A percentile compares a stretch with the other conserved stretches of the same genome.
These are phyloP conservation scores for Vigna unguiculata DNA, from an alignment of 306 rosid species.

Conservation along the genomic window DNA sequence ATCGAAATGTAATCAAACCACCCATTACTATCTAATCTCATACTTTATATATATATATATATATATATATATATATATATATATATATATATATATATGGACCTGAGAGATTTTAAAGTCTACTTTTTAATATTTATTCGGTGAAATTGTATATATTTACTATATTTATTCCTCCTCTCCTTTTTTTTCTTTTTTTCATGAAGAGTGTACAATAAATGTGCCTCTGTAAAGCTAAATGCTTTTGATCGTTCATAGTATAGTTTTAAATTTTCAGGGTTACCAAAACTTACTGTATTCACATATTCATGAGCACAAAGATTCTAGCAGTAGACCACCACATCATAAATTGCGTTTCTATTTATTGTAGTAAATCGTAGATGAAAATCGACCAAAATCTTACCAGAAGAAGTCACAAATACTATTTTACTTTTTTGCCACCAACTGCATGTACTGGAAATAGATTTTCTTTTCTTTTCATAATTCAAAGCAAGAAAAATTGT, in stretches of 20 bases:
- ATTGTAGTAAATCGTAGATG: conserved; percentile 8
- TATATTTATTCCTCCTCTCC: too few species aligned
- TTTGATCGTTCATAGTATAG: neutral
- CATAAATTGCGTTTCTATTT: neutral
- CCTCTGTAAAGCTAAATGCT: neutral
- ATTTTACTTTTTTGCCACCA: neutral
- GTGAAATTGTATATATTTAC: too few species aligned
- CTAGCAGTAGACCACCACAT: conserved; percentile 15
- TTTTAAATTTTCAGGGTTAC: neutral
- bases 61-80: too few species aligned
- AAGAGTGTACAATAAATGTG: too few species aligned
- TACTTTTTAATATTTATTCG: too few species aligned
- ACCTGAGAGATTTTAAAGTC: too few species aligned
- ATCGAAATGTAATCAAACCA: too few species aligned
- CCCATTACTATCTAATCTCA: too few species aligned
- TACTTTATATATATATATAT: too few species aligned
- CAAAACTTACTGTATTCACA: conserved; percentile 1
- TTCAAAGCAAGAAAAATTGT: too few species aligned
- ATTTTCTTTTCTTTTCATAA: neutral
- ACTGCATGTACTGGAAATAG: neutral
- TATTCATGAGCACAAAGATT: conserved; percentile 19
- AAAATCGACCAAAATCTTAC: conserved; percentile 14
- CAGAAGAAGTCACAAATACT: neutral
- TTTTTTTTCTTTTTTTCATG: too few species aligned
- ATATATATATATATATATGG: too few species aligned